Evolutionary conservation across 352 stramenopile species (phyloP).

Genomic region (Pythium biforme): DNA sequence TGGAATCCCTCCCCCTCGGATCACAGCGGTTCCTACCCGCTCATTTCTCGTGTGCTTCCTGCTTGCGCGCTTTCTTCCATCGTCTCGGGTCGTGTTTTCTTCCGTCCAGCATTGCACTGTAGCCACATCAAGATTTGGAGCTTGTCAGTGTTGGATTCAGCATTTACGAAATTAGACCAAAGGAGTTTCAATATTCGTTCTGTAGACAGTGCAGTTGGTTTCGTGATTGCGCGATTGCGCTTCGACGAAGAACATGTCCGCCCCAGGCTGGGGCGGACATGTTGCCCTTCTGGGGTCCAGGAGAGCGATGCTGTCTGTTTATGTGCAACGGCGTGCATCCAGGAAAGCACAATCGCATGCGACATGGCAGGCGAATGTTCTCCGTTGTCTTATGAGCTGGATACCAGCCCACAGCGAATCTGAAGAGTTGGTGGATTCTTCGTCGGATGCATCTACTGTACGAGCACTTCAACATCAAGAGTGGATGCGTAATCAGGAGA

Average conservation of each 20-base stretch:
- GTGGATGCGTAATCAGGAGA: too few relatives aligned
- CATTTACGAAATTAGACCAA: too few relatives aligned
- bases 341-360: not conserved
- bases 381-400: not conserved
- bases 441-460: too few relatives aligned
- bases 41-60: not conserved
- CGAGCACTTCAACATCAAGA: too few relatives aligned
- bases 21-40: not conserved
- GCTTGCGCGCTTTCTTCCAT: not conserved
- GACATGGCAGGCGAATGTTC: not conserved
- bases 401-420: not conserved
- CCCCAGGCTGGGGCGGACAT: too few relatives aligned
- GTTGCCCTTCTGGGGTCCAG: too few relatives aligned
- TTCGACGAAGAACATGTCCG: too few relatives aligned
- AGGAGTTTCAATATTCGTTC: too few relatives aligned
- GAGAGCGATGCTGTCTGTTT: too few relatives aligned
- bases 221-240: too few relatives aligned
- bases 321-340: not conserved
- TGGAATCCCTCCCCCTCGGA: not conserved
- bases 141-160: too few relatives aligned
- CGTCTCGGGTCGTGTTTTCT: not conserved
- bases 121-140: slow-evolving; percentile 1
- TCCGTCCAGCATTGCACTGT: not conserved
- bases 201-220: too few relatives aligned
- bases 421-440: not conserved